Evolutionary conservation across 108 stramenopile species (phyloP).

Genomic region (Cylindrotheca fusiformis): DNA sequence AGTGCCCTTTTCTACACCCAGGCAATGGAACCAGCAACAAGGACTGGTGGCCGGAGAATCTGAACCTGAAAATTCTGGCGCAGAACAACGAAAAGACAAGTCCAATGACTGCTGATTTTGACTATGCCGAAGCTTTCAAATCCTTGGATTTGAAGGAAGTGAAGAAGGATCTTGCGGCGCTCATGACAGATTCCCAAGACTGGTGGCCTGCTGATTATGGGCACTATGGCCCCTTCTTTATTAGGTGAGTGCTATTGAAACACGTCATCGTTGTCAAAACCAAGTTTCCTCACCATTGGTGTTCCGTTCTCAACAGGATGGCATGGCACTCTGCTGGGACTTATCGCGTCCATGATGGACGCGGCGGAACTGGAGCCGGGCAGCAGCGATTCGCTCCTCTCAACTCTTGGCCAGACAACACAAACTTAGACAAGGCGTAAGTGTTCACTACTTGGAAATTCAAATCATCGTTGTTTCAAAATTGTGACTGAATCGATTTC

Average conservation of each 20-base stretch:
- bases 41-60: constrained; percentile 70
- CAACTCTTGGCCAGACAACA: constrained; percentile 83
- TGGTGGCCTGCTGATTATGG: constrained; percentile 77
- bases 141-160: constrained; percentile 40
- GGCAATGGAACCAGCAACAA: constrained; percentile 31
- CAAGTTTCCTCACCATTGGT: background rate
- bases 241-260: constrained; percentile 24
- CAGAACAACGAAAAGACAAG: constrained; percentile 39
- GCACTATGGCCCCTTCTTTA: constrained; percentile 72
- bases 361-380: constrained; percentile 64
- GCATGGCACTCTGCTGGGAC: constrained; percentile 46
- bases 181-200: constrained; percentile 54
- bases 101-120: constrained; percentile 26
- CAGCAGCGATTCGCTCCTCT: constrained; percentile 68
- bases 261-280: background rate
- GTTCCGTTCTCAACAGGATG: constrained; percentile 1
- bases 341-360: constrained; percentile 66
- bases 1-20: constrained; percentile 31
- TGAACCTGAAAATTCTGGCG: constrained; percentile 54
- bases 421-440: constrained; percentile 67
- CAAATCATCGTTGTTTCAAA: background rate
- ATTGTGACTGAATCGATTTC: background rate
- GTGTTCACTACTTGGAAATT: no score
- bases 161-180: constrained; percentile 41
- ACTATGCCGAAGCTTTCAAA: constrained; percentile 47